Evolutionary conservation across 1,284 basidiomycete species (phyloP), one percentile per base, ranked within the genome.

Genomic region (Porphyrellus sp.): DNA sequence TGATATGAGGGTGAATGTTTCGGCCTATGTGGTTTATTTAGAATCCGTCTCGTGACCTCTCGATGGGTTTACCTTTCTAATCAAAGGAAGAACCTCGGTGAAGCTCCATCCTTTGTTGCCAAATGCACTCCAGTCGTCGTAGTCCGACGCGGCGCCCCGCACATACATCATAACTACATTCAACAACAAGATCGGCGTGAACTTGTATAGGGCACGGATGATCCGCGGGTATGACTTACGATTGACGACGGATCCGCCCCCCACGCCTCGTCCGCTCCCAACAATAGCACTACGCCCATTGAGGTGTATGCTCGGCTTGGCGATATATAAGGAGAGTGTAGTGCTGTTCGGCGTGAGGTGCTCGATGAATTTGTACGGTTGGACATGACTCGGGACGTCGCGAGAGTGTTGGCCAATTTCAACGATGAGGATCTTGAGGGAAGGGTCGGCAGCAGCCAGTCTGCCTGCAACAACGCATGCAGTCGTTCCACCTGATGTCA

Each of bases 61-160:
- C 9, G 46, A 48, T 9, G 8, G 6, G 13, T 24, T 38, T 30
- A 50, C 53, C 41, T 40, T 55, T 30, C 7, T 55, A 3, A 55
- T 50, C 23, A 44, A 40, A 8, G 53, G 53, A 8, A 55, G 53
- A 15, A 55, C 37, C 25, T 58, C 50, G 7, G 16, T 16, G 24
- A 57, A 77, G 20, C 76, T 73, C 81, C 81, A 83, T 8, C 81
- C 81, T 8, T 70, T 63, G 55, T 82, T 82, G 1, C 71, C 70
- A 23, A 78, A 65, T 5, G 67, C 54, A 57, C 76, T 74, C 81
- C 81, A 83, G 44, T 75, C 78, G 48, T 82, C 79, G 50, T 77
- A 83, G 58, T 83, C 81, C 1, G 80, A 81, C 4, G 76, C 74
- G 25, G 77, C 67, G 0, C 76, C 76, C 7, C 82, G 76, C 5